Conservation (phyloP, 2,329 filamentous ascomycete genomes). For the Trichophyton mentagrophytes region DNA sequence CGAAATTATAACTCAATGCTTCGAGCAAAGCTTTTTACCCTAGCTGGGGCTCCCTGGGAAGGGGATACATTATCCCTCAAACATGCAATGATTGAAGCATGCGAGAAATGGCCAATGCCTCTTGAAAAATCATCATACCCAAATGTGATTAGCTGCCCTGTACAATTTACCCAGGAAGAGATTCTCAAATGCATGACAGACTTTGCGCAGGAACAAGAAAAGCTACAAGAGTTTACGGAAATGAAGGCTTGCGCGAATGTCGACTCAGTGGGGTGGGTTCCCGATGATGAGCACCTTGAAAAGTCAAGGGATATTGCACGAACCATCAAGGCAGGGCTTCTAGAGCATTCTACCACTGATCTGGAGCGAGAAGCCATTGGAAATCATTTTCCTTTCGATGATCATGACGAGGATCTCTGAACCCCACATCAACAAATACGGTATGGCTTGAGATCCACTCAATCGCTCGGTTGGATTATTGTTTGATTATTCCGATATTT, state of each 20-base stretch:
- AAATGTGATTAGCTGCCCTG: conserved; percentile 12
- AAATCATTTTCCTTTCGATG: not conserved
- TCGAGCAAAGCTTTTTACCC: conserved; percentile 8
- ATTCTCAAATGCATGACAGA: conserved; percentile 10
- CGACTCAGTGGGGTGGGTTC: conserved; percentile 19
- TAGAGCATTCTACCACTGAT: conserved; percentile 12
- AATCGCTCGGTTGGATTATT: no score
- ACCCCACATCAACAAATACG: no score
- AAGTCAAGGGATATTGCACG: conserved; percentile 9
- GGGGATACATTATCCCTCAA: conserved; percentile 19
- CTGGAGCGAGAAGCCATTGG: conserved; percentile 8
- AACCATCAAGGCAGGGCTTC: conserved; percentile 14
- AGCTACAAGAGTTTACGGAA: conserved; percentile 14
- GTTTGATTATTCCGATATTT: no score
- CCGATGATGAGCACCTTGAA: conserved; percentile 18
- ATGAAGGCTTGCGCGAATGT: conserved; percentile 18
- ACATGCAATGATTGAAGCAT: conserved; percentile 15
- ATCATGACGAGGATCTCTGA: not conserved
- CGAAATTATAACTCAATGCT: conserved; percentile 15
- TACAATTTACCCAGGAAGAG: conserved; percentile 17
- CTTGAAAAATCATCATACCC: not conserved
- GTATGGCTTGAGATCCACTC: no score
- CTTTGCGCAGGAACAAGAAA: conserved; percentile 15
- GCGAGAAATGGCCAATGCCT: conserved; percentile 16
- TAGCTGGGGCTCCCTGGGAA: conserved; percentile 18